phyloP scores from a whole-genome alignment of 164 flowering plant species.

The Taxillus chinensis region DNA sequence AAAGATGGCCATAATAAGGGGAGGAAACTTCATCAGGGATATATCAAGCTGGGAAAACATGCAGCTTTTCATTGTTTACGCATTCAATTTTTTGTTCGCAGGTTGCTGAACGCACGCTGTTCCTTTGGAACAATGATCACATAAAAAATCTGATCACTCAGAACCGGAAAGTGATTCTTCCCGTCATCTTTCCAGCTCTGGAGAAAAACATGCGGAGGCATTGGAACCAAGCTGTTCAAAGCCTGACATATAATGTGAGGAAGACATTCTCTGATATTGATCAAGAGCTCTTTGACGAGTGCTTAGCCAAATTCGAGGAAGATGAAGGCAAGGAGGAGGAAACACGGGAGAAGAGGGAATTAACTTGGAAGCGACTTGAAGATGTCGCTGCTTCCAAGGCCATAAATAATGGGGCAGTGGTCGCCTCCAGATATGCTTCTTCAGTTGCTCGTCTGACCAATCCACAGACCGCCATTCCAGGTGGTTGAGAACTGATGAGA shows the following conservation, averaged over 20 bases:
- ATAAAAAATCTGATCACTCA: conserved; percentile 14
- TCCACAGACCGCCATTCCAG: too few species aligned
- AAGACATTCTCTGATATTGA: conserved; percentile 16
- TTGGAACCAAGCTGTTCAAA: conserved; percentile 20
- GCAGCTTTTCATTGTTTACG: too few species aligned
- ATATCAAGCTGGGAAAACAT: too few species aligned
- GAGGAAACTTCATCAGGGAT: too few species aligned
- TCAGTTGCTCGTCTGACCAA: too few species aligned
- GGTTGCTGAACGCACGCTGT: conserved; percentile 21
- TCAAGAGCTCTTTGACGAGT: conserved; percentile 15
- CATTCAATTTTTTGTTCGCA: neutral
- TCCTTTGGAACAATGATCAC: conserved; percentile 22
- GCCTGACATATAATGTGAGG: conserved; percentile 13
- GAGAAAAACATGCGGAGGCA: conserved; percentile 17
- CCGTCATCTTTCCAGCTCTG: conserved; percentile 16
- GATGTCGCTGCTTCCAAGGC: conserved; percentile 13
- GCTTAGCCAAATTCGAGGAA: conserved; percentile 16
- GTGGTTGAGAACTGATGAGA: too few species aligned
- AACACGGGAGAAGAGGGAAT: conserved; percentile 7
- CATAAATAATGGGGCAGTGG: conserved; percentile 7
- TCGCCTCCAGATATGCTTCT: neutral
- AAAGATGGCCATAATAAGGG: too few species aligned
- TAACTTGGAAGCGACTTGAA: conserved; percentile 16
- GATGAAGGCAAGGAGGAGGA: conserved; percentile 14
- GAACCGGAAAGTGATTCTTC: conserved; percentile 9